Evolutionary conservation across 257 asterid species (phyloP).

Genomic region (Petunia secreta): DNA sequence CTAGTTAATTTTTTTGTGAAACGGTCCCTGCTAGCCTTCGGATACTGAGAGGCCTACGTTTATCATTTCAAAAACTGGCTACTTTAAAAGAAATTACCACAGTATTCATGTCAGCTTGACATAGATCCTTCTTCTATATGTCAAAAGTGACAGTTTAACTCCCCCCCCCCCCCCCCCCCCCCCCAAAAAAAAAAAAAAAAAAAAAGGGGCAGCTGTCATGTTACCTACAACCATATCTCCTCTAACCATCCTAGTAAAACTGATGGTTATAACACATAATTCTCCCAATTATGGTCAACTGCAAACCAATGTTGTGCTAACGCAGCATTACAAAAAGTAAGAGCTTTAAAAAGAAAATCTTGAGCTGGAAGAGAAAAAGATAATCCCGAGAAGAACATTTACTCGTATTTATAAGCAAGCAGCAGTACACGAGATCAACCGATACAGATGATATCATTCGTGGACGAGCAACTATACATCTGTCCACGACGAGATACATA

Average conservation of each 20-base stretch:
- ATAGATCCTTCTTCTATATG: background rate
- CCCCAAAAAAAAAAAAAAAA: too few species aligned
- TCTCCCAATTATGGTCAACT: background rate
- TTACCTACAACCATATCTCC: background rate
- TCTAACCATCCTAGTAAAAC: background rate
- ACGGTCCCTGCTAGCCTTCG: background rate
- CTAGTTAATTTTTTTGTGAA: background rate
- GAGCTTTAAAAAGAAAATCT: background rate
- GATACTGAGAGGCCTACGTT: background rate
- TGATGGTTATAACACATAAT: background rate
- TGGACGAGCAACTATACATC: conserved; percentile 30
- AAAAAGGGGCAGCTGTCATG: background rate
- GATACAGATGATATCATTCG: conserved; percentile 13
- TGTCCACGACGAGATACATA: conserved; percentile 17
- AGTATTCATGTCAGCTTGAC: background rate
- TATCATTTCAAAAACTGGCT: background rate
- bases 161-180: too few species aligned
- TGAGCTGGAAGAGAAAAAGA: background rate
- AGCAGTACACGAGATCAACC: conserved; percentile 11
- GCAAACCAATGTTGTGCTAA: background rate
- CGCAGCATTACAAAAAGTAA: background rate
- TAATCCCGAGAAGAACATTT: background rate
- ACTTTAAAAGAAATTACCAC: background rate
- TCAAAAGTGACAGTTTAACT: background rate
- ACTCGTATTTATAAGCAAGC: conserved; percentile 8